Evolutionary conservation across 2,329 filamentous ascomycete genomes (phyloP), one percentile per base, ranked within the genome.

Genomic region (Colletotrichum agaves): DNA sequence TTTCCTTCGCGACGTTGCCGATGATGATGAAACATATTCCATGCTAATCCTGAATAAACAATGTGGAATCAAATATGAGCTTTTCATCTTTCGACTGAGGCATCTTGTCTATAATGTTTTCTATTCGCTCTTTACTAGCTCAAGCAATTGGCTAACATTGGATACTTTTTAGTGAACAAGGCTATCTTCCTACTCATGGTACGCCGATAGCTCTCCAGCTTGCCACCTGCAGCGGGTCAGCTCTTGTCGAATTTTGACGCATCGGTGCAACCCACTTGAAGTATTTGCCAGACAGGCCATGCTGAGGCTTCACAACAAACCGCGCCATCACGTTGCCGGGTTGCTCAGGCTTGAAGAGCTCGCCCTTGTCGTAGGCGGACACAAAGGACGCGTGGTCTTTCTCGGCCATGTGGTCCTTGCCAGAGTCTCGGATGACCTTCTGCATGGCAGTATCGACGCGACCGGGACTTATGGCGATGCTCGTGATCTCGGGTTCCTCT

Each of bases 391-490:
- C 83, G 77, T 96, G 91, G 65, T 89, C 86, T 6, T 80, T 76
- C 61, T 82, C 76, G 56, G 82, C 74, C 87, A 89, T 89, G 61
- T 77, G 78, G 2, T 76, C 75, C 41, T 79, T 78, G 47, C 84
- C 86, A 3, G 80, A 76, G 52, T 94, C 90, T 57, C 96, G 85
- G 64, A 99, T 87, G 64, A 91, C 87, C n/a, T 85, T 85, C 77
- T 97, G 94, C 94, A 98, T 98, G 58, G 91, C 91, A 0, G 94
- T 98, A 75, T 97, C 92, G 7, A 97, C 91, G 50, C 92, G 88
- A 2, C 94, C 94, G 0, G 94, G 94, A 4, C 90, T 85, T 37
- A 98, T 82, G 0, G 92, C 85, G 0, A 97, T 80, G 12, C 88
- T 90, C 0, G 87, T 92, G 49, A 97, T 88, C 13, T 90, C 84